phyloP scores from a whole-genome alignment of 345 rosid genomes.

The Lepidium sativum region DNA sequence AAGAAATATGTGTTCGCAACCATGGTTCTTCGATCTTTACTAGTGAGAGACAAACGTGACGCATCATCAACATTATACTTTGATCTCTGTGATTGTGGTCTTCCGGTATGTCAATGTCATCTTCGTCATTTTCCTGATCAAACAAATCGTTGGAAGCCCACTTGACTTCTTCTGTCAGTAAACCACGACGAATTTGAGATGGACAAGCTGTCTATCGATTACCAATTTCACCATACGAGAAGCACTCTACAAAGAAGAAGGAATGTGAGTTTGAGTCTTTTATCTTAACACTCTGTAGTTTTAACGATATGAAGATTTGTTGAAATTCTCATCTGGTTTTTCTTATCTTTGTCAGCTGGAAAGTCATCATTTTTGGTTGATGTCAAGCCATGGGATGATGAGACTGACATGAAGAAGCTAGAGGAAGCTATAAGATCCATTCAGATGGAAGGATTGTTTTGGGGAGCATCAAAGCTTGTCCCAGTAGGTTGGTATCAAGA shows the following conservation, averaged over 20 bases:
- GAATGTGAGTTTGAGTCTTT: conserved; percentile 17
- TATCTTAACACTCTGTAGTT: background rate
- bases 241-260: conserved; percentile 74
- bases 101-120: no score
- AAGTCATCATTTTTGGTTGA: conserved; percentile 75
- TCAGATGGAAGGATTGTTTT: conserved; percentile 55
- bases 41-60: no score
- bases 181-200: no score
- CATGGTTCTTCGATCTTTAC: no score
- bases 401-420: conserved; percentile 81
- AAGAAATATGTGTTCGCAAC: no score
- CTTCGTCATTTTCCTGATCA: no score
- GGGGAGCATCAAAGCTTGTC: conserved; percentile 86
- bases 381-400: conserved; percentile 86
- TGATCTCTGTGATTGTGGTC: no score
- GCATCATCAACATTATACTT: no score
- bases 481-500: conserved; percentile 88
- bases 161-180: no score
- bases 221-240: no score
- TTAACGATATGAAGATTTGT: background rate
- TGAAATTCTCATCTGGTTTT: background rate
- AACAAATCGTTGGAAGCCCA: no score
- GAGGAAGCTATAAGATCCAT: conserved; percentile 69
- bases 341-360: conserved; percentile 36
- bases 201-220: no score